Evolutionary conservation across 2,329 filamentous ascomycete genomes (phyloP).

Genomic region (Trichoderma atroviride): DNA sequence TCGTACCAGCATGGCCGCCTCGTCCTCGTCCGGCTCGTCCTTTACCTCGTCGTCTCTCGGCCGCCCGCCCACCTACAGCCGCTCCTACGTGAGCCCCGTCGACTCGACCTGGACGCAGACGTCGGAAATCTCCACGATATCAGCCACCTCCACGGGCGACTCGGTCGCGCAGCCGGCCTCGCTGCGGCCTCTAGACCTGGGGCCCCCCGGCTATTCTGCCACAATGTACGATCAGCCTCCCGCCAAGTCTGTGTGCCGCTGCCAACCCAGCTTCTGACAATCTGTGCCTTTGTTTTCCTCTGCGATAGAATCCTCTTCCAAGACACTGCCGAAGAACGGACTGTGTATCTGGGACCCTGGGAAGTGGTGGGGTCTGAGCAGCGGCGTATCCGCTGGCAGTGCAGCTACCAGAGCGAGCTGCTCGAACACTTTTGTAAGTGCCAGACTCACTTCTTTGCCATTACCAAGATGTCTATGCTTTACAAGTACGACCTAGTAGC

Average conservation of each 20-base stretch:
- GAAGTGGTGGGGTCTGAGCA: constrained; percentile 52
- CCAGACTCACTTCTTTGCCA: not conserved
- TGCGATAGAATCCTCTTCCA: constrained; percentile 52
- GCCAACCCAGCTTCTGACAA: constrained; percentile 26
- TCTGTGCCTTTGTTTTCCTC: constrained; percentile 30
- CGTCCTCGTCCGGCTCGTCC: constrained; percentile 53
- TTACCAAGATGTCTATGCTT: not conserved
- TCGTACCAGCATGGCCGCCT: constrained; percentile 42
- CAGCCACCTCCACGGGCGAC: constrained; percentile 45
- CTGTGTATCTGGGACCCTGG: constrained; percentile 58
- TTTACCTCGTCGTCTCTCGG: constrained; percentile 51
- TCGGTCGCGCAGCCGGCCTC: constrained; percentile 42
- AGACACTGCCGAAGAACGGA: constrained; percentile 51
- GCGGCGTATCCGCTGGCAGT: constrained; percentile 56
- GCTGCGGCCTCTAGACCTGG: constrained; percentile 52
- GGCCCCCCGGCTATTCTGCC: constrained; percentile 57
- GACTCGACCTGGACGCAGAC: constrained; percentile 52
- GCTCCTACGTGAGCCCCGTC: constrained; percentile 47
- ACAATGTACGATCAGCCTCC: constrained; percentile 48
- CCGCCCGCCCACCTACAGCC: constrained; percentile 46
- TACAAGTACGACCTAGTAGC: not conserved
- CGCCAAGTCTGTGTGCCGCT: not conserved
- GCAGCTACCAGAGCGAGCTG: constrained; percentile 55
- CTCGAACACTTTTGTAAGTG: constrained; percentile 55
- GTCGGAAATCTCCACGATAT: constrained; percentile 48